These are phyloP conservation scores for Quercus ilex DNA, from an alignment of 306 rosid species.

Conservation along the genomic window DNA sequence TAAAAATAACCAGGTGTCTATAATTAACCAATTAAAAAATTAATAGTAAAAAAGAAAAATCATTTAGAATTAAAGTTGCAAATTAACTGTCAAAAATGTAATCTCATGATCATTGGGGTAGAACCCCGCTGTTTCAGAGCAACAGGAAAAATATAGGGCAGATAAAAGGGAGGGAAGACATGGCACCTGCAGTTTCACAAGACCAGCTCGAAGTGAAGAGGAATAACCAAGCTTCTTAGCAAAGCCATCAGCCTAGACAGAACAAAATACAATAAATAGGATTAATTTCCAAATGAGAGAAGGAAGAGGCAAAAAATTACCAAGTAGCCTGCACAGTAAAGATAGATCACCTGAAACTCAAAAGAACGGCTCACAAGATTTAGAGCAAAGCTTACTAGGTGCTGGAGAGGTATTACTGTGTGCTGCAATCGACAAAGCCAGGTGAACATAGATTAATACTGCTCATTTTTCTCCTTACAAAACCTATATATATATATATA, in stretches of 20 bases:
- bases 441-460: constrained; percentile 8
- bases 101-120: background rate
- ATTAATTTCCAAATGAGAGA: background rate
- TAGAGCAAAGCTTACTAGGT: constrained; percentile 83
- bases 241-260: constrained; percentile 80
- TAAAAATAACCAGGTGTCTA: no score
- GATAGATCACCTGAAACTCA: constrained; percentile 73
- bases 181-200: constrained; percentile 78
- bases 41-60: background rate
- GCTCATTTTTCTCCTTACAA: background rate
- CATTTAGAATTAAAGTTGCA: background rate
- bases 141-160: background rate
- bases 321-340: background rate
- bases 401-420: constrained; percentile 86
- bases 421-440: constrained; percentile 58
- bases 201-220: constrained; percentile 58
- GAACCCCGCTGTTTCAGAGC: background rate
- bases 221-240: constrained; percentile 85
- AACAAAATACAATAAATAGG: constrained; percentile 2
- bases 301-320: background rate
- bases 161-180: background rate
- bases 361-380: constrained; percentile 91
- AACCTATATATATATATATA: no score
- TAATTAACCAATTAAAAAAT: background rate
- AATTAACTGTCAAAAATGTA: background rate